Base-by-base conservation (phyloP, 768 basidiomycete species). In the Clathrus columnatus region DNA sequence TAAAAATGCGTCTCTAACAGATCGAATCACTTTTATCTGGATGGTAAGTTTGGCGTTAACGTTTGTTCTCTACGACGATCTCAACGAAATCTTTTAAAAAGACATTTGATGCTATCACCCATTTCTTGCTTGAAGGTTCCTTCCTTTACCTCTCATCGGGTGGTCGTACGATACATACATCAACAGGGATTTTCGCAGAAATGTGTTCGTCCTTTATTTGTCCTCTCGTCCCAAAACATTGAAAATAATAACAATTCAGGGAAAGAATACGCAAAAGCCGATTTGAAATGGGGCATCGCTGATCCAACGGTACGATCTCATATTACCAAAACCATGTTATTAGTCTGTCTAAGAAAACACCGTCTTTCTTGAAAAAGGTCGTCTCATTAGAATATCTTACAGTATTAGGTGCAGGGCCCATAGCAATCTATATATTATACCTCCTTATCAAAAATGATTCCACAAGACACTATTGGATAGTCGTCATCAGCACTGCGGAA, bases 351-450 rank as follows among this genome's bases (percentile, higher is more conserved):
- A n/a, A n/a, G n/a, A n/a, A n/a, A n/a, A n/a, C n/a, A n/a, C n/a
- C n/a, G n/a, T n/a, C 28, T 4, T 20, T 3, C 29, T 27, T 11
- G 11, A 14, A n/a, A n/a, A 29, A 55, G 54, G 54, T 91, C 50
- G 87, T 93, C 45, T 83, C 88, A 5, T 80, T 93, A 29, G 90
- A 93, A 66, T 67, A 91, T 54, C 73, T 93, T 59, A 93, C 90
- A 5, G 90, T 92, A 10, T 74, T 91, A 29, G 71, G 70, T 20
- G 85, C 79, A 17, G 90, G 83, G 0, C 85, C 88, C 0, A 64
- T 92, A 53, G 85, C 84, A 64, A 82, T 77, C 66, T 87, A 83
- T 58, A 81, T 89, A 61, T 71, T 87, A 41, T 77, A 78, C 58
- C 82, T 83, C 64, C 74, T 91, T 21, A 69, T 81, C 21, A 76